Base-by-base conservation (phyloP, 2,329 filamentous ascomycete genomes). In the Calonectria crousiana region DNA sequence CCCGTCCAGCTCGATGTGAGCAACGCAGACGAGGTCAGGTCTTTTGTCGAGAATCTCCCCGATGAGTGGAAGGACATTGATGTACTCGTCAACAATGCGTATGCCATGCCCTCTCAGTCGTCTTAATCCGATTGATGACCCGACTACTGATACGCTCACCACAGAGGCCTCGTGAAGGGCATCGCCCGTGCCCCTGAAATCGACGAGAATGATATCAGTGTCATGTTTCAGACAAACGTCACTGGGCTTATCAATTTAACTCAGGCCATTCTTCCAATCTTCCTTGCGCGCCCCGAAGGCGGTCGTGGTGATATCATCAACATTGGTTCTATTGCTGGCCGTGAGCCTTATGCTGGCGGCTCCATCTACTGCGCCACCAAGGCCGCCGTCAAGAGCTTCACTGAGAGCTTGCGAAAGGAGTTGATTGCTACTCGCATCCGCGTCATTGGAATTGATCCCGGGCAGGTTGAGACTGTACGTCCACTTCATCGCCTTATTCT, bases 181-280 rank as follows among this genome's bases (percentile, higher is more conserved):
- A 91, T 98, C 16, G 96, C 95, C 65, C 92, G 94, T 83, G 95
- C 95, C 1, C 96, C 96, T 23, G 91, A 95, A 51, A 98, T 99
- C 83, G 90, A 89, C 20, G 90, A 94, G 81, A 92, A 93, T 73
- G 96, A 99, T 86, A 94, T 98, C 80, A 89, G 94, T 80, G 82
- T 93, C 84, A 98, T 98, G 95, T 95, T 98, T 83, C 87, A 91
- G 60, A 98, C 97, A 73, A 99, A 99, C 84, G 96, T 98, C 67
- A 97, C 94, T 2, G 97, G 97, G 34, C 89, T 99, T 41, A 97
- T 99, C 88, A 95, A 96, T 88, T 95, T 98, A 94, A 98, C 97
- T 0, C 97, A 99, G 88, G 95, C 95, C 58, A 89, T 98, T 52
- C 85, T 98, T 23, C 92, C 94, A 67, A 92, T 95, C 83, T 97